A percentile compares a stretch with the other conserved stretches of the same genome.
Conservation (phyloP, 2,329 filamentous ascomycete genomes). For the Phyllosticta citriasiana region DNA sequence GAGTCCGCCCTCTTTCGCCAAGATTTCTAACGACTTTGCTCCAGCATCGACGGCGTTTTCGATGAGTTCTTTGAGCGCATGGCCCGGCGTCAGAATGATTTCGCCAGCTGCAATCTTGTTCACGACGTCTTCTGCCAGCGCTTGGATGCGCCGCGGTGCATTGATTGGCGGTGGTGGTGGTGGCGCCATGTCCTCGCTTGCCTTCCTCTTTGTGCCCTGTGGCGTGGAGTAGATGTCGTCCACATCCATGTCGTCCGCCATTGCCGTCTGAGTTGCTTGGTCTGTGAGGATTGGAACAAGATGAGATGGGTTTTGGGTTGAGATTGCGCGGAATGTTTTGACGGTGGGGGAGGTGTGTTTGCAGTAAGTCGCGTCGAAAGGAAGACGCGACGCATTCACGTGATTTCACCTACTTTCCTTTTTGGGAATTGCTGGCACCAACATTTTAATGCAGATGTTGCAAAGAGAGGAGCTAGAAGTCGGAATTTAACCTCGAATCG, state of each 20-base stretch:
- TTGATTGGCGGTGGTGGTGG: neutral
- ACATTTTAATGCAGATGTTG: no score
- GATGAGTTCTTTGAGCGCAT: conserved; percentile 91
- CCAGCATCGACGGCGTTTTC: conserved; percentile 98
- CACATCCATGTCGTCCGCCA: conserved; percentile 24
- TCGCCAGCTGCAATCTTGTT: conserved; percentile 98
- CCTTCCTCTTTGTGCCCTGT: conserved; percentile 27
- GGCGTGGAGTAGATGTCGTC: conserved; percentile 13
- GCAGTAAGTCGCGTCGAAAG: no score
- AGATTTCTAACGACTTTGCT: conserved; percentile 77
- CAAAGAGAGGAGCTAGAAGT: no score
- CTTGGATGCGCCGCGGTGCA: conserved; percentile 47
- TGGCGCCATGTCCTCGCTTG: conserved; percentile 16
- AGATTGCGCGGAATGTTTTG: no score
- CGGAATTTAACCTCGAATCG: no score
- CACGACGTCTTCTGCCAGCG: conserved; percentile 82
- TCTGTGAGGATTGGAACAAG: no score
- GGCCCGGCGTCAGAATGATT: conserved; percentile 94
- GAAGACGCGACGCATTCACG: no score
- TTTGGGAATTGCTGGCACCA: no score
- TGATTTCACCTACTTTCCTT: no score
- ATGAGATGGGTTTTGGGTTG: no score
- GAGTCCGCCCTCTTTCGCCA: conserved; percentile 89
- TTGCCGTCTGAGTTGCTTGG: conserved; percentile 5
- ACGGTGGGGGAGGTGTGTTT: no score